These are phyloP conservation scores for Neckera pumila DNA, from an alignment of 225 moss, liverwort and hornwort species.

Conservation along the genomic window DNA sequence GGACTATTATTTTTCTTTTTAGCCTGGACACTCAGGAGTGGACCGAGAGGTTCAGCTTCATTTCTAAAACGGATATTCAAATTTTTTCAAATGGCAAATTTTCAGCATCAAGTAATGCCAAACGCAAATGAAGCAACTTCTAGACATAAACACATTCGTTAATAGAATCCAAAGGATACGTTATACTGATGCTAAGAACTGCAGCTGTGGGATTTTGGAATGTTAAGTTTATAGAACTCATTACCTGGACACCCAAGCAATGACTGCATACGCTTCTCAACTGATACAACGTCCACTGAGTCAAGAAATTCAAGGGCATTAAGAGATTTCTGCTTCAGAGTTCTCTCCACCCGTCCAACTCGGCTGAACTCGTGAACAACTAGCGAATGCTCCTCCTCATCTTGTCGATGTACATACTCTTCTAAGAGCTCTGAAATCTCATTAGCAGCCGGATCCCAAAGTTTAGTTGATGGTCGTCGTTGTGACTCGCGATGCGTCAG, in stretches of 20 bases:
- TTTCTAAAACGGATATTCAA: background rate
- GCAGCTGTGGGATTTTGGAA: background rate
- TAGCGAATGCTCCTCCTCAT: conserved; percentile 46
- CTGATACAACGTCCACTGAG: conserved; percentile 28
- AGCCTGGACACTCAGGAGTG: background rate
- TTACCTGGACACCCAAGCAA: conserved; percentile 68
- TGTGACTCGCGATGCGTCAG: background rate
- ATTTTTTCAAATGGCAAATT: background rate
- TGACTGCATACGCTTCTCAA: conserved; percentile 54
- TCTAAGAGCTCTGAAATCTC: conserved; percentile 1
- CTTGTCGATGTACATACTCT: background rate
- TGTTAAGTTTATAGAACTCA: background rate
- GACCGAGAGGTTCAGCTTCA: background rate
- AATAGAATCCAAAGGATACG: background rate
- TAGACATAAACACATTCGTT: background rate
- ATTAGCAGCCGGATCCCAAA: conserved; percentile 8
- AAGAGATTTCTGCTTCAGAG: background rate
- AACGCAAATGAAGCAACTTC: background rate
- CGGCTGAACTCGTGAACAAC: conserved; percentile 57
- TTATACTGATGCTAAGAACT: background rate
- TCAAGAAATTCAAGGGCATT: conserved; percentile 27
- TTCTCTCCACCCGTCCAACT: conserved; percentile 19
- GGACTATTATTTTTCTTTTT: background rate
- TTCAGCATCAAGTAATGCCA: background rate
- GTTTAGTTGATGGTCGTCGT: background rate